Evolutionary conservation across 139 green algal species (phyloP).

Genomic region (Picochlorum sp.): DNA sequence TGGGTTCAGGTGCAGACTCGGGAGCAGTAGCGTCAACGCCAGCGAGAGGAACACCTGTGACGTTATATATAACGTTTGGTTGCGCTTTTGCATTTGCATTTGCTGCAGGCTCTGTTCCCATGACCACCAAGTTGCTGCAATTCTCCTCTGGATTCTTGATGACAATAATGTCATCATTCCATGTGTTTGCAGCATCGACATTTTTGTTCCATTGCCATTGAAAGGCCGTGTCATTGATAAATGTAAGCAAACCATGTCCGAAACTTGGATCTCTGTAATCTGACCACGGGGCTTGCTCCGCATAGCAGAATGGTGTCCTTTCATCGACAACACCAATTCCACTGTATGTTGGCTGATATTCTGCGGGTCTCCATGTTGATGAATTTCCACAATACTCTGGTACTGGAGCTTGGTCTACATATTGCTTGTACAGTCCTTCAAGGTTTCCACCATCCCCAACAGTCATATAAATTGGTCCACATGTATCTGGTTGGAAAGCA

Average conservation of each 20-base stretch:
- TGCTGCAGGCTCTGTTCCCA: neutral
- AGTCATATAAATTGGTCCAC: neutral
- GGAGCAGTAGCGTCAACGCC: no score
- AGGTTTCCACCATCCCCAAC: neutral
- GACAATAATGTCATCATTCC: neutral
- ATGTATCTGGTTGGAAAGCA: neutral
- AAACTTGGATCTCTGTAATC: neutral
- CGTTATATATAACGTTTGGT: no score
- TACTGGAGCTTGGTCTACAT: neutral
- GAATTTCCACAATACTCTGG: neutral
- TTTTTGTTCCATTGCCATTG: neutral
- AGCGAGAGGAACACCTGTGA: no score
- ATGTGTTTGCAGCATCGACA: neutral
- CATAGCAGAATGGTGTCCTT: neutral
- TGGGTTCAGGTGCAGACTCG: no score
- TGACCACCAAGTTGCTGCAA: neutral
- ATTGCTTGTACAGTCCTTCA: neutral
- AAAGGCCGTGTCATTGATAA: neutral
- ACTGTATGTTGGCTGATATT: neutral
- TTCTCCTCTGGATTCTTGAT: neutral
- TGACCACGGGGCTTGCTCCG: neutral
- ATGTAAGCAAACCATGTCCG: neutral
- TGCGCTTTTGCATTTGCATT: neutral
- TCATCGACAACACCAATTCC: neutral
- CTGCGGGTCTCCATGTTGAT: neutral